Evolutionary conservation across 2,329 filamentous ascomycete species (phyloP).

Genomic region (Emmonsia crescens): DNA sequence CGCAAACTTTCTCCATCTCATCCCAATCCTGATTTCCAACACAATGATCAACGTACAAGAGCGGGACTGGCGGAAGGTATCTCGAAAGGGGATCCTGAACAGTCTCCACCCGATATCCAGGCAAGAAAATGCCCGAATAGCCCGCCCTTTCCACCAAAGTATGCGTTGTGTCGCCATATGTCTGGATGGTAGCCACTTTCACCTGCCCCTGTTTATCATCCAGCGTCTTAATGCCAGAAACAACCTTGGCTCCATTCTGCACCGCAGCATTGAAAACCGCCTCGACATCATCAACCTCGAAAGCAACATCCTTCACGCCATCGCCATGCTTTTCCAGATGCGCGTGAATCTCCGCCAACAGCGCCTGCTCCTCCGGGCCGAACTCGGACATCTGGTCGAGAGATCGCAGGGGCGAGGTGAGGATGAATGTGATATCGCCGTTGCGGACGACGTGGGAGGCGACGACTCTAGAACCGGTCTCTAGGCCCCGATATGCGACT

Average conservation of each 20-base stretch:
- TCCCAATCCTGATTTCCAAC: conserved; percentile 96
- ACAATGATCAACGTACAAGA: conserved; percentile 84
- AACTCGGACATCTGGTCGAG: conserved; percentile 50
- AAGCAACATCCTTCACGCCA: conserved; percentile 88
- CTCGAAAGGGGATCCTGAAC: conserved; percentile 36
- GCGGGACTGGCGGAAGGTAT: conserved; percentile 51
- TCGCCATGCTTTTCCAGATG: conserved; percentile 85
- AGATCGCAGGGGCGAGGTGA: conserved; percentile 45
- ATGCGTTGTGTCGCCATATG: conserved; percentile 92
- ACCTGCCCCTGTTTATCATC: conserved; percentile 56
- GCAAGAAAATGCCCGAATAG: conserved; percentile 71
- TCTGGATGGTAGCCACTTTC: conserved; percentile 68
- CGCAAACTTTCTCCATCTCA: conserved; percentile 60
- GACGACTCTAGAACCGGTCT: conserved; percentile 71
- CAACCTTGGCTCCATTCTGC: conserved; percentile 32
- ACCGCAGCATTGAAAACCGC: conserved; percentile 69
- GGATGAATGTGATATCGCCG: conserved; percentile 33
- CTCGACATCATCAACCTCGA: conserved; percentile 82
- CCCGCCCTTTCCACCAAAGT: conserved; percentile 65
- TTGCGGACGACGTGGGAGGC: conserved; percentile 62
- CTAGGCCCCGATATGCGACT: conserved; percentile 75
- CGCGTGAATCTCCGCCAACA: conserved; percentile 64
- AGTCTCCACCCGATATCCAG: conserved; percentile 58
- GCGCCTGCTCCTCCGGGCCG: conserved; percentile 46
- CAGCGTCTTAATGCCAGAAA: conserved; percentile 44